Conservation (phyloP, 371 early-diverging fungal species). For the Circinella minor region DNA sequence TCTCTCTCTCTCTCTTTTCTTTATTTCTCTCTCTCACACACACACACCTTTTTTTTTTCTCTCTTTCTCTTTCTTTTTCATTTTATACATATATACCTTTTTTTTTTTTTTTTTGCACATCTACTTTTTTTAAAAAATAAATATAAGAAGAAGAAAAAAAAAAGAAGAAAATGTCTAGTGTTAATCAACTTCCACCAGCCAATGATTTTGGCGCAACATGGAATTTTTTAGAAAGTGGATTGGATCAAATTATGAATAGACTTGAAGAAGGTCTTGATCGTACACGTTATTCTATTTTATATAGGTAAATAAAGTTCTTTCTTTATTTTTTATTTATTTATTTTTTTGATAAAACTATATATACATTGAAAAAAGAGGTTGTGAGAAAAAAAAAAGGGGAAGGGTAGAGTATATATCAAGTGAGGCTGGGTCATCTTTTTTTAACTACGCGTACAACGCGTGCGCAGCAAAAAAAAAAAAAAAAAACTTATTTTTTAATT, state of each 20-base stretch:
- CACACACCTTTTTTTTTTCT: neutral
- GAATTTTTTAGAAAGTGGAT: slow-evolving; percentile 75
- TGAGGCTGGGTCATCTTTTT: no score
- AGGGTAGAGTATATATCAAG: no score
- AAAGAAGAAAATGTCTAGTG: slow-evolving; percentile 1
- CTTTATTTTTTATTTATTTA: neutral
- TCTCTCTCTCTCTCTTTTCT: neutral
- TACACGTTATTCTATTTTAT: slow-evolving; percentile 81
- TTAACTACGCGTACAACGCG: neutral
- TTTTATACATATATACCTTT: neutral
- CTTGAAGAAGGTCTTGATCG: slow-evolving; percentile 78
- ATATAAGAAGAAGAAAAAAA: neutral
- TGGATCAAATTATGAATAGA: slow-evolving; percentile 81
- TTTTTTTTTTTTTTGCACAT: neutral
- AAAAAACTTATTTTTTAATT: neutral
- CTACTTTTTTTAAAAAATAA: neutral
- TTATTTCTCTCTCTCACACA: neutral
- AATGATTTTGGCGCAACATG: slow-evolving; percentile 75
- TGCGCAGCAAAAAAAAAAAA: slow-evolving; percentile 1
- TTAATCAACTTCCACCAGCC: slow-evolving; percentile 41
- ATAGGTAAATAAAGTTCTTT: slow-evolving; percentile 66
- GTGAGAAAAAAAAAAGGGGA: no score
- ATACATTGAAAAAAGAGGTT: neutral
- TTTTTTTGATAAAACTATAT: neutral
- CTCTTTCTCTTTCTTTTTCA: neutral